A percentile compares a stretch with the other conserved stretches of the same genome.
phyloP scores from a whole-genome alignment of 1,284 basidiomycete species.

The Blastosporella zonata region DNA sequence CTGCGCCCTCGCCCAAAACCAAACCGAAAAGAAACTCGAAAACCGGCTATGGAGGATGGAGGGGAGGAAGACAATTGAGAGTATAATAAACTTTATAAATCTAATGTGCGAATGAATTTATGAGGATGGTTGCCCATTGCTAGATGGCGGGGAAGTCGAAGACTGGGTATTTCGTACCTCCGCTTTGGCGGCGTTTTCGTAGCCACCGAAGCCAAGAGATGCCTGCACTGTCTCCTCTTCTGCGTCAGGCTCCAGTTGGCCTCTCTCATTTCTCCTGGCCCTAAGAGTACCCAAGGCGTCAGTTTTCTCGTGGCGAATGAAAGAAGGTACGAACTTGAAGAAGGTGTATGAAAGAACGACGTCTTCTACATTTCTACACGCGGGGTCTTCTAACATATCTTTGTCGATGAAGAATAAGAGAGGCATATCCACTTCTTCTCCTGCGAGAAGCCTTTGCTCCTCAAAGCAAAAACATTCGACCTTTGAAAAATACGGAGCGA shows the following conservation, averaged over 20 bases:
- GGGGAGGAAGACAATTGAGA: not conserved
- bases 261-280: conserved; percentile 75
- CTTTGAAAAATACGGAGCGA: conserved; percentile 98
- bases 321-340: conserved; percentile 66
- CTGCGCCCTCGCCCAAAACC: conserved; percentile 21
- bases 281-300: conserved; percentile 36
- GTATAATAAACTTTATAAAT: conserved; percentile 5
- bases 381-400: conserved; percentile 91
- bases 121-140: conserved; percentile 1
- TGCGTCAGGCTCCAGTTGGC: conserved; percentile 86
- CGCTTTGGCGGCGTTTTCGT: conserved; percentile 49
- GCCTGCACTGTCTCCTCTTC: conserved; percentile 72
- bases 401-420: conserved; percentile 99
- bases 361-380: conserved; percentile 84
- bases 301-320: not conserved
- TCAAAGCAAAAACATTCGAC: conserved; percentile 99
- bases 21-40: conserved; percentile 7
- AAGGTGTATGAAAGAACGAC: conserved; percentile 97
- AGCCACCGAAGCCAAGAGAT: conserved; percentile 72
- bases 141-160: conserved; percentile 2
- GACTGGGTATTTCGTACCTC: conserved; percentile 22
- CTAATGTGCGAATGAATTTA: conserved; percentile 8
- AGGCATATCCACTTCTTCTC: conserved; percentile 98
- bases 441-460: conserved; percentile 92
- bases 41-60: conserved; percentile 3